phyloP scores from a whole-genome alignment of 768 basidiomycete species.

The Tulasnella sp. region DNA sequence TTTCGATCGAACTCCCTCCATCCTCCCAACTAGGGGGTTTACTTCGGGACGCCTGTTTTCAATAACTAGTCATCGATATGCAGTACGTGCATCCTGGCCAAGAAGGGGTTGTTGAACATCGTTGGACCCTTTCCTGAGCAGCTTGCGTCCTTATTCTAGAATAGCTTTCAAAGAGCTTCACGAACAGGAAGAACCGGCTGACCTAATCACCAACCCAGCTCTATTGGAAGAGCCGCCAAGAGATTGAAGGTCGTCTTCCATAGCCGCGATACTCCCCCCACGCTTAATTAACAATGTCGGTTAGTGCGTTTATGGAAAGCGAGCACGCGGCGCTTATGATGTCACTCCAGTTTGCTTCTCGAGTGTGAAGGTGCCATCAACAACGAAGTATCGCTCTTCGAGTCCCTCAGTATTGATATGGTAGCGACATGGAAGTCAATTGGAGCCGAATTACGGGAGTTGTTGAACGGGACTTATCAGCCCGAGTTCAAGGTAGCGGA shows the following conservation, averaged over 20 bases:
- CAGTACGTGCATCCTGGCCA: background rate
- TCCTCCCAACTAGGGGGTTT: no score
- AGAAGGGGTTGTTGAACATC: background rate
- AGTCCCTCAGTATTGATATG: background rate
- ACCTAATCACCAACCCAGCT: no score
- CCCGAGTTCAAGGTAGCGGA: background rate
- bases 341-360: background rate
- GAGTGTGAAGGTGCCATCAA: background rate
- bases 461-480: background rate
- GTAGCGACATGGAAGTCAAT: background rate
- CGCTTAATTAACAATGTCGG: background rate
- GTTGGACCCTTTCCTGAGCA: background rate
- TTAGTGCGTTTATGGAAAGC: background rate
- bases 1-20: no score
- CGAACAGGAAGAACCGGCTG: no score
- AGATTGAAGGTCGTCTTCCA: no score
- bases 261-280: no score
- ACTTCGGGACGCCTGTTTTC: no score
- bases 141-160: no score
- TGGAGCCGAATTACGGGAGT: background rate
- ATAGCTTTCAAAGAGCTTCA: no score
- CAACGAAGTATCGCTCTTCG: background rate
- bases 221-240: no score
- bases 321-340: no score
- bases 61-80: no score